Percentiles rank a stretch among this genome's conserved stretches.
These are phyloP conservation scores for Theobroma cacao DNA, from an alignment of 345 rosid genomes.

Conservation along the genomic window DNA sequence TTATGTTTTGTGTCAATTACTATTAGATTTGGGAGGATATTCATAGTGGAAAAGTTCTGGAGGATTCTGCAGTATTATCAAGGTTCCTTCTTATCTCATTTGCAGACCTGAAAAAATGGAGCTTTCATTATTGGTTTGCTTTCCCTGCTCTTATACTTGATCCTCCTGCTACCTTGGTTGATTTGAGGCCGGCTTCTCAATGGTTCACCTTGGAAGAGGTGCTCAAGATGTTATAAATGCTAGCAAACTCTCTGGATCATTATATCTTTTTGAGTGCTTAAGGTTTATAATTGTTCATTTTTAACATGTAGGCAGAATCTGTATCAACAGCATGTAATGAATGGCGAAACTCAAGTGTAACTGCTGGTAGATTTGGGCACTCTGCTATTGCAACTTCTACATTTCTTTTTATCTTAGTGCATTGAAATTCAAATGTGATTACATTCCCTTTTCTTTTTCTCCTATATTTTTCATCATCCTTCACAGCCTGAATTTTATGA, in stretches of 20 bases:
- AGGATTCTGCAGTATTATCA: conserved; percentile 56
- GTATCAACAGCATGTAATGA: conserved; percentile 74
- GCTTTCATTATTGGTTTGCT: conserved; percentile 84
- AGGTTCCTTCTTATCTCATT: conserved; percentile 87
- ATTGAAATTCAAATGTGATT: conserved; percentile 4
- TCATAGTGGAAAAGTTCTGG: conserved; percentile 69
- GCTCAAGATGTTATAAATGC: conserved; percentile 12
- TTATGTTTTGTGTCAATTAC: conserved; percentile 1
- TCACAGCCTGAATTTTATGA: background rate
- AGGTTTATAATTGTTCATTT: background rate
- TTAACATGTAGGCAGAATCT: conserved; percentile 55
- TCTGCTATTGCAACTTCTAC: conserved; percentile 5
- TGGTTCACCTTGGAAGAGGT: conserved; percentile 76
- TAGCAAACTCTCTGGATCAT: background rate
- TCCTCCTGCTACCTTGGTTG: conserved; percentile 73
- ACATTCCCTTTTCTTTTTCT: background rate
- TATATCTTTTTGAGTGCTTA: conserved; percentile 1
- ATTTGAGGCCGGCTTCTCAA: conserved; percentile 70
- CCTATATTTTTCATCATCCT: background rate
- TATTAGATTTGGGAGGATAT: conserved; percentile 92
- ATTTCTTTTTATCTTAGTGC: background rate
- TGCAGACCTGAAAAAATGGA: conserved; percentile 90
- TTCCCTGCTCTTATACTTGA: conserved; percentile 84
- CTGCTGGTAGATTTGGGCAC: conserved; percentile 45
- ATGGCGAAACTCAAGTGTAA: conserved; percentile 72